Base-by-base conservation (phyloP, 73 alveolate species). In the Blepharisma stoltei region DNA sequence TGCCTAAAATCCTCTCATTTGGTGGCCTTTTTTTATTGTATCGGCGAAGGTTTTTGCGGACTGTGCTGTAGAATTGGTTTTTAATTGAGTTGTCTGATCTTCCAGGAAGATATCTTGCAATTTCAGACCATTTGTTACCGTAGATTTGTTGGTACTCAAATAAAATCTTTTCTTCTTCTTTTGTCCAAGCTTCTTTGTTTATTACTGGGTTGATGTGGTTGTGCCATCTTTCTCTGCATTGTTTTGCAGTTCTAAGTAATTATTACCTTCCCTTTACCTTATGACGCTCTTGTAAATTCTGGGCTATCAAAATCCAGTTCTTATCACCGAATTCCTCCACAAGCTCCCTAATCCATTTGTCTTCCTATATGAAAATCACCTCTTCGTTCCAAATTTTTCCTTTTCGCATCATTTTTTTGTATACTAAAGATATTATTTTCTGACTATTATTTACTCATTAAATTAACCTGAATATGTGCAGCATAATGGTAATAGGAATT, bases 91-190 rank as follows among this genome's bases (percentile, higher is more conserved):
- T 92, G 65, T 92, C 98, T 6, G 96, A 81, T 82, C 88, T 75
- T 5, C 98, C 98, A 0, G 96, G 96, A 70, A 92, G 79, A 49
- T 60, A 79, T 67, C 84, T 92, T 4, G 96, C 92, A n/a, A 92
- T 89, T 52, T 92, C 96, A 46, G 89, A 86, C 98, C 98, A 92
- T 76, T 92, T 92, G 82, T 92, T 92, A 1, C 98, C 98, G 73
- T 53, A 89, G 54, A 77, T 83, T 54, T 78, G 49, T 75, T 92
- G 95, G 48, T 88, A 78, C 68, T 86, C 92, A 49, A 92, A 92
- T 41, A 92, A 82, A 43, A 86, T 54, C 78, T 85, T 77, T 81
- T 92, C 98, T 86, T 92, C 98, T 70, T 86, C 92, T 48, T 81
- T 87, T 43, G 92, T 85, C 79, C 90, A 87, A 55, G 85, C 82